These are phyloP conservation scores for Sindora glabra DNA, from an alignment of 306 rosid species.

Conservation along the genomic window DNA sequence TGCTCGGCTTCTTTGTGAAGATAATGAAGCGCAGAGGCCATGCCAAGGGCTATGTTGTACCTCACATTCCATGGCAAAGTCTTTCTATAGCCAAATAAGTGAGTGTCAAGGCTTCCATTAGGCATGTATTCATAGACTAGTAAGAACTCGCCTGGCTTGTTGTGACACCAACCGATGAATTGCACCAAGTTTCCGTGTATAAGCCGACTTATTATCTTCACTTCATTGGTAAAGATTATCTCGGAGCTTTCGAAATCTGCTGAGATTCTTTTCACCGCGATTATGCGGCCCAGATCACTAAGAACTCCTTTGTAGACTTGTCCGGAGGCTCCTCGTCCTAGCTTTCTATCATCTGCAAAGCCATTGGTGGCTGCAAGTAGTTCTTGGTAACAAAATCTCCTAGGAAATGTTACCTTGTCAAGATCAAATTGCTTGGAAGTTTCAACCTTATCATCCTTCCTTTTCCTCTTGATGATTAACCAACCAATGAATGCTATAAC, in stretches of 20 bases:
- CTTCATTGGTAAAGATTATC: constrained; percentile 15
- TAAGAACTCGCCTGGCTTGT: too few species aligned
- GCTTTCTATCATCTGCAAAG: constrained; percentile 13
- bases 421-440: too few species aligned
- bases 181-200: constrained; percentile 23
- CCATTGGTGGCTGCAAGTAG: constrained; percentile 17
- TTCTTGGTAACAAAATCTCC: constrained; percentile 18
- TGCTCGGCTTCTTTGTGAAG: constrained; percentile 30
- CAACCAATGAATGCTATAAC: not conserved
- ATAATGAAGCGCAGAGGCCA: constrained; percentile 28
- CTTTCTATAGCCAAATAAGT: constrained; percentile 13
- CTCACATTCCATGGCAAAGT: constrained; percentile 16
- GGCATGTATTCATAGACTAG: too few species aligned
- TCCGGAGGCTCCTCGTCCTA: constrained; percentile 35
- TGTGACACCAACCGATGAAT: too few species aligned
- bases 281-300: not conserved
- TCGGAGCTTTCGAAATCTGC: not conserved
- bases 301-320: constrained; percentile 12
- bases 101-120: constrained; percentile 22
- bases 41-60: constrained; percentile 20
- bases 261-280: constrained; percentile 29
- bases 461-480: not conserved
- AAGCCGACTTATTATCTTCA: constrained; percentile 23
- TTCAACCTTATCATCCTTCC: not conserved
- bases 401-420: constrained; percentile 24